Evolutionary conservation across 176 grass and related monocot genomes (phyloP).

Genomic region (Oryza officinalis): DNA sequence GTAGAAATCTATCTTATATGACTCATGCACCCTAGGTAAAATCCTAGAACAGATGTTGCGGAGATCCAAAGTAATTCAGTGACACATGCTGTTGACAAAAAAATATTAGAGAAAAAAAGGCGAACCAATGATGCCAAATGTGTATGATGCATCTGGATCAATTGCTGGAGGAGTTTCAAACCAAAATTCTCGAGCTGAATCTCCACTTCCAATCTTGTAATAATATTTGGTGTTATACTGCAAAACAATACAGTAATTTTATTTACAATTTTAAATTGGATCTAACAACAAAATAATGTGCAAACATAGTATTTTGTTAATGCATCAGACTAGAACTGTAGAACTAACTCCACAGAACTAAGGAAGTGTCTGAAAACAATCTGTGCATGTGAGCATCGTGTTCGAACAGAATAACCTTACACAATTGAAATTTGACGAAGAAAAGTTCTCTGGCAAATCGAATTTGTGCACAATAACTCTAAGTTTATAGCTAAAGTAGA

Average conservation of each 20-base stretch:
- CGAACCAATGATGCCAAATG: conserved; percentile 94
- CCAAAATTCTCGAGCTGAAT: conserved; percentile 86
- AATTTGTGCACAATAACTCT: background rate
- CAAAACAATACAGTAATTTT: conserved; percentile 37
- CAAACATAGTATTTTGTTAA: background rate
- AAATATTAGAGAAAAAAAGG: conserved; percentile 12
- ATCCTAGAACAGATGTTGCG: background rate
- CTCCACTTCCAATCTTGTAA: conserved; percentile 79
- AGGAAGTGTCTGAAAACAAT: conserved; percentile 4
- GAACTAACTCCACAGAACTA: background rate
- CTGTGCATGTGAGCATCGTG: conserved; percentile 6
- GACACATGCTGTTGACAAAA: background rate
- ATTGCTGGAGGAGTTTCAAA: conserved; percentile 89
- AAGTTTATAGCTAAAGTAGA: background rate
- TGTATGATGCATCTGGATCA: conserved; percentile 77
- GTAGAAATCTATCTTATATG: background rate
- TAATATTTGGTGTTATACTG: conserved; percentile 89
- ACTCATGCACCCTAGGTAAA: background rate
- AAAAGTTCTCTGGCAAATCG: background rate
- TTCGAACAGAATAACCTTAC: conserved; percentile 3
- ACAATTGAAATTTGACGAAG: background rate
- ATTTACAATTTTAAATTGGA: conserved; percentile 18
- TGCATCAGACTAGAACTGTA: background rate
- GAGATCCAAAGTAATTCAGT: conserved; percentile 15
- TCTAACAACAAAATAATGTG: conserved; percentile 9